A percentile compares a stretch with the other conserved stretches of the same genome.
phyloP scores from a whole-genome alignment of 345 rosid species.

The Citrus cavaleriei region DNA sequence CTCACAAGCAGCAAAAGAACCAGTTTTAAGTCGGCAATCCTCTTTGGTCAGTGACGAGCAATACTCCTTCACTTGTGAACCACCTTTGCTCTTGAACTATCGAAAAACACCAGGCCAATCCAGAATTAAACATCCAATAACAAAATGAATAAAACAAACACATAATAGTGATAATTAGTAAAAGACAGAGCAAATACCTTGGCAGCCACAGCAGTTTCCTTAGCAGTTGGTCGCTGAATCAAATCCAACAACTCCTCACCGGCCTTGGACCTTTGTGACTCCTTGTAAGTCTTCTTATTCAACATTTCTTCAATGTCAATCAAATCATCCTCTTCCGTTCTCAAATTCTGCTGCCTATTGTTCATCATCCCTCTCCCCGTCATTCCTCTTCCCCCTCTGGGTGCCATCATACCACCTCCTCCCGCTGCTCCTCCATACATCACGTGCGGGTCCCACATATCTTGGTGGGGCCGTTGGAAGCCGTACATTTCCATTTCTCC shows the following conservation, averaged over 20 bases:
- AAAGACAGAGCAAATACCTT: conserved; percentile 41
- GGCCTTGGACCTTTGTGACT: conserved; percentile 80
- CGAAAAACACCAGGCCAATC: conserved; percentile 5
- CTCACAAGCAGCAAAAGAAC: conserved; percentile 81
- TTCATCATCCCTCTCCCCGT: conserved; percentile 39
- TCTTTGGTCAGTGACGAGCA: conserved; percentile 91
- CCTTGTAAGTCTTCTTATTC: conserved; percentile 82
- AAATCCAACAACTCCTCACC: conserved; percentile 93
- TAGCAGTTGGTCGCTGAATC: conserved; percentile 90
- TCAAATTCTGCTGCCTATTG: conserved; percentile 34
- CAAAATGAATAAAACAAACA: background rate
- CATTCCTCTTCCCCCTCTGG: conserved; percentile 15
- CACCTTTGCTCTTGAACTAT: conserved; percentile 97
- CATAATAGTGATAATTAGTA: background rate
- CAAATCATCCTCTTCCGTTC: conserved; percentile 83
- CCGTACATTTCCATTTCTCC: conserved; percentile 10
- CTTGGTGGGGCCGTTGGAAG: conserved; percentile 1
- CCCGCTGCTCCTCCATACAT: conserved; percentile 23
- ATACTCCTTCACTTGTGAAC: conserved; percentile 92
- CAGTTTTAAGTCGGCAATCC: conserved; percentile 86
- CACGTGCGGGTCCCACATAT: conserved; percentile 20
- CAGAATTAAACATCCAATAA: background rate
- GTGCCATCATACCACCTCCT: conserved; percentile 44
- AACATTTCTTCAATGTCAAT: conserved; percentile 87
- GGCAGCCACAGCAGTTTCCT: conserved; percentile 90